Conservation (phyloP, 306 rosid species). For the Comarum palustre region DNA sequence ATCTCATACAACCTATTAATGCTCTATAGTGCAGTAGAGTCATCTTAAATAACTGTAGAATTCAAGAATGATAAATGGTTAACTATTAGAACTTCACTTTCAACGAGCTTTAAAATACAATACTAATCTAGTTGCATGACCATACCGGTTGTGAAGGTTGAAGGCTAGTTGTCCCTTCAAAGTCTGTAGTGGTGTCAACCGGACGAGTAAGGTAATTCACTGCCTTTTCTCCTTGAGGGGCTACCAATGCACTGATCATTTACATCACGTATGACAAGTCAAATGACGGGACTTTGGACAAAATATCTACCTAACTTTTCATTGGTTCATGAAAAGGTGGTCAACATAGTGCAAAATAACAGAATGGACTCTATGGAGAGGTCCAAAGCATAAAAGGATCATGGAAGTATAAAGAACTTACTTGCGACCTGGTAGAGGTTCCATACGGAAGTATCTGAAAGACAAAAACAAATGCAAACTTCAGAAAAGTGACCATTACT, state of each 20-base stretch:
- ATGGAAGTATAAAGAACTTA: constrained; percentile 35
- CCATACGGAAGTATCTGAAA: constrained; percentile 80
- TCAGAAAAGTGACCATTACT: background rate
- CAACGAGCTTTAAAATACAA: background rate
- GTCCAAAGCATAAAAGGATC: constrained; percentile 13
- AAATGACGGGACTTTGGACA: constrained; percentile 15
- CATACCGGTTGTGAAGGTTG: constrained; percentile 79
- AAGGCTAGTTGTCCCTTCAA: constrained; percentile 87
- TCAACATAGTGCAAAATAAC: constrained; percentile 7
- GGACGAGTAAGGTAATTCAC: constrained; percentile 90
- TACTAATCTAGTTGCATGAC: background rate
- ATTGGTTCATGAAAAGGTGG: background rate
- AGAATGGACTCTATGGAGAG: constrained; percentile 5
- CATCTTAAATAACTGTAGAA: background rate
- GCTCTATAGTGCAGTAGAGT: too few relatives aligned
- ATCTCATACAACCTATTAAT: too few relatives aligned
- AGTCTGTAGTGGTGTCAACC: constrained; percentile 86
- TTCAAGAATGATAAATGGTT: background rate
- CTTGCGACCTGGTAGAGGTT: constrained; percentile 91
- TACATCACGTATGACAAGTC: constrained; percentile 30
- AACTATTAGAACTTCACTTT: background rate
- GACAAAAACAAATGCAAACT: constrained; percentile 20
- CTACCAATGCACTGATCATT: constrained; percentile 75
- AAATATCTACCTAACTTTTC: background rate
- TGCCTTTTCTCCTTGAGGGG: constrained; percentile 76